phyloP scores from a whole-genome alignment of 2,329 filamentous ascomycete species.

The Cladosporium cucumerinum region DNA sequence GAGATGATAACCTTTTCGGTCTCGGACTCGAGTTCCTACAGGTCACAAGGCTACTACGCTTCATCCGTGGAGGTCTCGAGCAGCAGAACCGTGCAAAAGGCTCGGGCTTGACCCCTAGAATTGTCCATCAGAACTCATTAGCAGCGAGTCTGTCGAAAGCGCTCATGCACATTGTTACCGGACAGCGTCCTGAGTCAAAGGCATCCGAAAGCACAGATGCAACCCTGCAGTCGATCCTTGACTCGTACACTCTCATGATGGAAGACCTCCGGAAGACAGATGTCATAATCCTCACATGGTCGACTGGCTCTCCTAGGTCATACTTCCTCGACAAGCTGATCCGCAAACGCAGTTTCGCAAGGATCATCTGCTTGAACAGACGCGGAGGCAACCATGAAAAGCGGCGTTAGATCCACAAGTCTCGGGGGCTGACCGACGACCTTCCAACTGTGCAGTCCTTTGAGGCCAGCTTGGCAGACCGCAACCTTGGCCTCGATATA shows the following conservation, averaged over 20 bases:
- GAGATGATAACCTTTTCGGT: neutral
- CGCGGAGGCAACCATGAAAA: constrained; percentile 22
- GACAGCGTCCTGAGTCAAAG: neutral
- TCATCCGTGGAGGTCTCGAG: neutral
- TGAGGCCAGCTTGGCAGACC: constrained; percentile 25
- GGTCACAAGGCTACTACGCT: neutral
- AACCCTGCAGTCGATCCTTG: constrained; percentile 32
- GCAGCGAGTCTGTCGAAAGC: neutral
- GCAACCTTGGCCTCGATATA: constrained; percentile 28
- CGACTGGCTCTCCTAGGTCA: constrained; percentile 36
- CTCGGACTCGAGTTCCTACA: neutral
- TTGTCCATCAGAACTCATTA: constrained; percentile 40
- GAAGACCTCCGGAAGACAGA: constrained; percentile 31
- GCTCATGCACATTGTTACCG: neutral
- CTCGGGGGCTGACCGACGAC: constrained; percentile 25
- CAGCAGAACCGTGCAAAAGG: constrained; percentile 40
- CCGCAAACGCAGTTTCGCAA: constrained; percentile 23
- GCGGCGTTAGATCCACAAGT: constrained; percentile 25
- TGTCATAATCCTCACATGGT: constrained; percentile 34
- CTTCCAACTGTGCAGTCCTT: constrained; percentile 29
- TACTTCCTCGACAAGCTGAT: constrained; percentile 35
- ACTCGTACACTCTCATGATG: neutral
- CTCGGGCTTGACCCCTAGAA: constrained; percentile 48
- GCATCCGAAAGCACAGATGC: neutral
- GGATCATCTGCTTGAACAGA: constrained; percentile 34